Conservation (phyloP, 2,329 filamentous ascomycete species). For the Dactylellina haptotyla region DNA sequence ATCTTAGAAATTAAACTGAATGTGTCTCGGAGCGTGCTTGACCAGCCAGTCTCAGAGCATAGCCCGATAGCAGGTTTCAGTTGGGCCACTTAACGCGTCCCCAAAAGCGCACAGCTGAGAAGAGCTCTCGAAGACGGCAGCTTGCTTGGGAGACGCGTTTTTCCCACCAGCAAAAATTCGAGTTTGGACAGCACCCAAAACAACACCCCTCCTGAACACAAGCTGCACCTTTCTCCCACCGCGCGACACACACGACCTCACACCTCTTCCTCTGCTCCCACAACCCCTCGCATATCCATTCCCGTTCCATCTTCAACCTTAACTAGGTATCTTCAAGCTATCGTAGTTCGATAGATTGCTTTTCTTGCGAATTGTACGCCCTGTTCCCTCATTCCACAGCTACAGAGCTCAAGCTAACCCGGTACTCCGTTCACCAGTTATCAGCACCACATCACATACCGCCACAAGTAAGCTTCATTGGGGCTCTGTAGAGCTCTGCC, state of each 20-base stretch:
- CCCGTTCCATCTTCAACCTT: background rate
- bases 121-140: no score
- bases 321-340: background rate
- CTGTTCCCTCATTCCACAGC: background rate
- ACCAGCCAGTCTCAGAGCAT: background rate
- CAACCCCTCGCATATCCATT: slow-evolving; percentile 11
- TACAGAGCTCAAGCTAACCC: slow-evolving; percentile 8
- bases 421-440: background rate
- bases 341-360: background rate
- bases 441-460: slow-evolving; percentile 11
- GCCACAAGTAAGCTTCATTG: slow-evolving; percentile 45
- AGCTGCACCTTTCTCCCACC: slow-evolving; percentile 9
- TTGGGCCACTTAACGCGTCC: slow-evolving; percentile 39
- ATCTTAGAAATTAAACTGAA: no score
- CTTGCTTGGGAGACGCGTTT: slow-evolving; percentile 41
- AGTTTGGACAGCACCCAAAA: slow-evolving; percentile 27
- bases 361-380: slow-evolving; percentile 1
- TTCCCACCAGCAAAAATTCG: slow-evolving; percentile 38
- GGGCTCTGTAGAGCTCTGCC: slow-evolving; percentile 16
- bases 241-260: slow-evolving; percentile 41
- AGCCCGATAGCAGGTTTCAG: background rate
- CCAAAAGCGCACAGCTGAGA: background rate
- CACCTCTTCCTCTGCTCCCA: slow-evolving; percentile 1
- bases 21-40: no score
- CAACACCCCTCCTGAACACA: slow-evolving; percentile 29